Conservation (phyloP, 2,329 filamentous ascomycete species). For the Talaromyces albobiverticillius region DNA sequence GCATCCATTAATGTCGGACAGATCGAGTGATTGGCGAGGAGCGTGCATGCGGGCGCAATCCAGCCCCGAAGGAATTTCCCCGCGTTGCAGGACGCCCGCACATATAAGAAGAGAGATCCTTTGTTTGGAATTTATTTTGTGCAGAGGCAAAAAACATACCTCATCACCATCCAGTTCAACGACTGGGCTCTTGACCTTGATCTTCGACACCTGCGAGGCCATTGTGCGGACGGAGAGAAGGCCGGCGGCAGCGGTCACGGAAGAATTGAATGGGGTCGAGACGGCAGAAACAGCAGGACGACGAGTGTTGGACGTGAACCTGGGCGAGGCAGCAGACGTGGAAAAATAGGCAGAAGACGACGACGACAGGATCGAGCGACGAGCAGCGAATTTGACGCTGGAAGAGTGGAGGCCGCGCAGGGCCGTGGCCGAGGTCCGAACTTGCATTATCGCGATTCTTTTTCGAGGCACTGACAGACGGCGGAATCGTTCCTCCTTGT, state of each 20-base stretch:
- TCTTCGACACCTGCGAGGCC: constrained; percentile 65
- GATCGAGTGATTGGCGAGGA: too few species aligned
- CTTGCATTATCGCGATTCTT: too few species aligned
- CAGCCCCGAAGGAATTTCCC: not conserved
- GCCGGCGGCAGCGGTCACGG: constrained; percentile 16
- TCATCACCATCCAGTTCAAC: constrained; percentile 92
- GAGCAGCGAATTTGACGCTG: constrained; percentile 10
- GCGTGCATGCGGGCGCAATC: too few species aligned
- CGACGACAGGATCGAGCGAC: not conserved
- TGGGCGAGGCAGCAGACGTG: not conserved
- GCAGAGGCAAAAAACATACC: constrained; percentile 25
- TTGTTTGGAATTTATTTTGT: not conserved
- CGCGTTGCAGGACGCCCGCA: too few species aligned
- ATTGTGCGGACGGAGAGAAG: constrained; percentile 39
- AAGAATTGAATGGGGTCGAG: constrained; percentile 9
- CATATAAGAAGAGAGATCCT: too few species aligned
- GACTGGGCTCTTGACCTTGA: constrained; percentile 98
- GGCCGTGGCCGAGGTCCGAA: constrained; percentile 3
- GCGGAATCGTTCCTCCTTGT: too few species aligned
- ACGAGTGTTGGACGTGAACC: not conserved
- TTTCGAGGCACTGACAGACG: too few species aligned
- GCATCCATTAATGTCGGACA: not conserved
- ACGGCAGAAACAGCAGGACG: not conserved
- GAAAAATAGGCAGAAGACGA: too few species aligned
- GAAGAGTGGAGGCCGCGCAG: constrained; percentile 2